Evolutionary conservation across 352 stramenopile species (phyloP).

Genomic region (Aphanomyces cochlioides): DNA sequence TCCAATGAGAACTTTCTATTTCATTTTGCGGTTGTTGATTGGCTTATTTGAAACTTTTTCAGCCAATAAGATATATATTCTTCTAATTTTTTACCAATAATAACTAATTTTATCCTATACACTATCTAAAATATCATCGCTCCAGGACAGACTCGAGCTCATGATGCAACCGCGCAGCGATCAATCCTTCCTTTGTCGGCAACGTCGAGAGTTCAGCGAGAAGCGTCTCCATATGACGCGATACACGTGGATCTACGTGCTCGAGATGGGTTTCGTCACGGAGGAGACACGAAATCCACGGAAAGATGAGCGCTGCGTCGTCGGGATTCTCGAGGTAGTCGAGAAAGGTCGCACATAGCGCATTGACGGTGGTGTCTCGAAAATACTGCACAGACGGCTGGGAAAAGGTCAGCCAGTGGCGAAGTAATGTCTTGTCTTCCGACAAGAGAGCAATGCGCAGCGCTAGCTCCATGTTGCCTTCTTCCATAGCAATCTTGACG

Average conservation of each 20-base stretch:
- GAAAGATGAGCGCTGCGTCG: constrained; percentile 22
- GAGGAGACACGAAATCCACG: constrained; percentile 29
- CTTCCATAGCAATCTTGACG: constrained; percentile 25
- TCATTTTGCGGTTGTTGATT: constrained; percentile 6
- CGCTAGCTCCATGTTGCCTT: constrained; percentile 30
- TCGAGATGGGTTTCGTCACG: constrained; percentile 7
- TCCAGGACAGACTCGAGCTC: constrained; percentile 1
- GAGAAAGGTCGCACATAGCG: constrained; percentile 22
- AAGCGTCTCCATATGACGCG: background rate
- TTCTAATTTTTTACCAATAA: too few species aligned
- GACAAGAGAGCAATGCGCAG: constrained; percentile 28
- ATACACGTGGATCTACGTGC: constrained; percentile 15
- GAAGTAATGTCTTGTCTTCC: constrained; percentile 23
- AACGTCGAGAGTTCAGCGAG: constrained; percentile 10
- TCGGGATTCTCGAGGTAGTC: constrained; percentile 21
- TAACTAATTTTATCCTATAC: too few species aligned
- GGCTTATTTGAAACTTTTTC: background rate
- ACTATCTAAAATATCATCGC: background rate
- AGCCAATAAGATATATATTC: too few species aligned
- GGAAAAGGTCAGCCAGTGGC: constrained; percentile 11
- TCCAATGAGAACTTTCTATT: constrained; percentile 2
- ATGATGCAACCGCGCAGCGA: constrained; percentile 19
- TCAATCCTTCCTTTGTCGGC: constrained; percentile 20
- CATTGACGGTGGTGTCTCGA: constrained; percentile 17
- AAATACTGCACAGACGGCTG: constrained; percentile 19